Percentiles rank a stretch among this genome's conserved stretches.
Evolutionary conservation across 805 yeast species (phyloP).

Genomic region (Suhomyces sp.): DNA sequence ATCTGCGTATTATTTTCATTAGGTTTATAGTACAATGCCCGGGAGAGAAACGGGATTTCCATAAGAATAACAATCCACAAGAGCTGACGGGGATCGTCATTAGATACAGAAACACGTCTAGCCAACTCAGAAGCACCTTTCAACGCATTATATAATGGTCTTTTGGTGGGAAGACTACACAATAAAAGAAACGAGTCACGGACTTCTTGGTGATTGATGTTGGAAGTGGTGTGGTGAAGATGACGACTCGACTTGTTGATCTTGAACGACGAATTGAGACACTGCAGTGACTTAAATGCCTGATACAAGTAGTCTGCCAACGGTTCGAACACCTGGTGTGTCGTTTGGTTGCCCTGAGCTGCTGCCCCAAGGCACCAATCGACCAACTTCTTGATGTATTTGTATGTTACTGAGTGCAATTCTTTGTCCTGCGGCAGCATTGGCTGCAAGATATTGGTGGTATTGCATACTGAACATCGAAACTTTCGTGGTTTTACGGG

Average conservation of each 20-base stretch:
- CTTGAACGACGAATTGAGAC: slow-evolving; percentile 57
- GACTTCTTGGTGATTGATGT: slow-evolving; percentile 50
- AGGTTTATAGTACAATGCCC: slow-evolving; percentile 40
- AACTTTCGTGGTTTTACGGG: slow-evolving; percentile 35
- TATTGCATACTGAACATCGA: slow-evolving; percentile 61
- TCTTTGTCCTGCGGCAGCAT: slow-evolving; percentile 1
- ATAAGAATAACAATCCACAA: slow-evolving; percentile 63
- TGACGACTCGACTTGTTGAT: slow-evolving; percentile 22
- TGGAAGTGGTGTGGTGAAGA: slow-evolving; percentile 44
- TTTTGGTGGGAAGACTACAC: slow-evolving; percentile 52
- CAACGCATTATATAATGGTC: slow-evolving; percentile 58
- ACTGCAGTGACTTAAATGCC: slow-evolving; percentile 46
- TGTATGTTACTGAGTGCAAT: slow-evolving; percentile 24
- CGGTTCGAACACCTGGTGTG: slow-evolving; percentile 44
- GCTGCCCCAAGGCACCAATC: slow-evolving; percentile 29
- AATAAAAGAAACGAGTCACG: slow-evolving; percentile 45
- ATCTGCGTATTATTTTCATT: slow-evolving; percentile 18
- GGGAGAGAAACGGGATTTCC: slow-evolving; percentile 63
- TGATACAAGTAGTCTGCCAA: slow-evolving; percentile 46
- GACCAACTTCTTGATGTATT: slow-evolving; percentile 29
- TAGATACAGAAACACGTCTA: slow-evolving; percentile 43
- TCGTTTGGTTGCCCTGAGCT: slow-evolving; percentile 13
- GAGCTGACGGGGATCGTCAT: slow-evolving; percentile 41
- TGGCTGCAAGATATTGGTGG: slow-evolving; percentile 36
- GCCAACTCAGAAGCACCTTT: slow-evolving; percentile 50